Evolutionary conservation across 2,329 filamentous ascomycete genomes (phyloP).

Genomic region (Colletotrichum sansevieriae): DNA sequence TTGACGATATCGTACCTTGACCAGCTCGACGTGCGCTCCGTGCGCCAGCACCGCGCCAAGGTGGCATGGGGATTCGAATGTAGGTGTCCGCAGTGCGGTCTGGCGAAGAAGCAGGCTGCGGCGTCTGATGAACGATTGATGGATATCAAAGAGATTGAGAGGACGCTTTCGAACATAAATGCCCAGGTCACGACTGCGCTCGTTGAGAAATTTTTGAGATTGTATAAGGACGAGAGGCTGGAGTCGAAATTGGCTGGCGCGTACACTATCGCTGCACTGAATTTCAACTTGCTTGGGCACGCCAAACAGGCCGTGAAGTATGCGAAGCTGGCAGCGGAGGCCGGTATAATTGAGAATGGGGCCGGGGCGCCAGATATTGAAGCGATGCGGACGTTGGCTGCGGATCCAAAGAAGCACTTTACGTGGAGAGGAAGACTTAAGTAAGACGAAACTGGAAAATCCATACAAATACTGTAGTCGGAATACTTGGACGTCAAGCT

Average conservation of each 20-base stretch:
- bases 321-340: constrained; percentile 54
- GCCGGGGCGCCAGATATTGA: constrained; percentile 29
- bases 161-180: constrained; percentile 45
- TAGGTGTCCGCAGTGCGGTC: constrained; percentile 54
- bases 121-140: constrained; percentile 55
- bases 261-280: constrained; percentile 54
- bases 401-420: constrained; percentile 40
- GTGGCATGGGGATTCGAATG: constrained; percentile 57
- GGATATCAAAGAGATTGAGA: constrained; percentile 47
- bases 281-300: constrained; percentile 55
- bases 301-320: constrained; percentile 54
- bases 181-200: constrained; percentile 47
- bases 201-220: constrained; percentile 53
- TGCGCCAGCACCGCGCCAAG: constrained; percentile 48
- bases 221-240: constrained; percentile 56
- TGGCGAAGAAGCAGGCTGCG: constrained; percentile 42
- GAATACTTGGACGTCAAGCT: too few relatives aligned
- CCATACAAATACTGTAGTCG: too few relatives aligned
- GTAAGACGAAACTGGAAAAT: not conserved
- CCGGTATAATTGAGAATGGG: constrained; percentile 46
- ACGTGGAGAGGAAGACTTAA: constrained; percentile 39
- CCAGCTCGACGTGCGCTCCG: constrained; percentile 44
- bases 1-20: constrained; percentile 60
- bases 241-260: constrained; percentile 51
- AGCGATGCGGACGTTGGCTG: constrained; percentile 36